Evolutionary conservation across 345 rosid species (phyloP), one percentile per base, ranked within the genome.

Genomic region (Abelmoschus esculentus): DNA sequence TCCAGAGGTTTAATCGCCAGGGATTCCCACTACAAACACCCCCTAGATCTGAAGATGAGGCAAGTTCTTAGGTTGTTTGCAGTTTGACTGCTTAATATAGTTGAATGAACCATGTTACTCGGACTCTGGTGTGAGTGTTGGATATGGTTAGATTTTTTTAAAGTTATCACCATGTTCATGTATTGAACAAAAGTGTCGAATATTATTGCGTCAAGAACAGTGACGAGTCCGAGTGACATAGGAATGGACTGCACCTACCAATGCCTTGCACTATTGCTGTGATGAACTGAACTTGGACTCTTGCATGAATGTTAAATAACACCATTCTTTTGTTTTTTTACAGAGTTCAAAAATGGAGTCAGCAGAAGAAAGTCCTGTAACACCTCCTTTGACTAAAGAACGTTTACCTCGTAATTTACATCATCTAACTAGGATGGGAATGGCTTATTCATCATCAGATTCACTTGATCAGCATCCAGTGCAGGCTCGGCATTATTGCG

Each of bases 11-110:
- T 73, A 96, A 89, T 76, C 98, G 96, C 44, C 92, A 90, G 76
- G 93, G 96, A 58, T 86, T 88, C 78, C 90, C 99, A 19, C 96
- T 96, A 61, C 84, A 90, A 59, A 92, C 97, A 19, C 93, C 98
- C 0, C 93, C 98, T 19, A 86, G 91, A 84, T 86, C 93, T 52
- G 98, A 96, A 80, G 96, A 90, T 28, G 97, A 89, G 96, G 98
- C 92, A 85, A 86, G 77, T 64, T 52, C 58, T 66, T 44, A 26
- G 68, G 8, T 31, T 62, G n/a, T 62, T 40, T 40, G 67, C 28
- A 22, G 26, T 22, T 22, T 22, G 26, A n/a, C 36, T 10, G 36
- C 69, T 46, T 29, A 66, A 49, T 26, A 8, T 46, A 14, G 4
- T 29, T 31, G 52, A 73, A 29, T 36, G 46, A 47, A 54, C 47